Evolutionary conservation across 2,329 filamentous ascomycete species (phyloP).

Genomic region (Emericellopsis cladophorae): DNA sequence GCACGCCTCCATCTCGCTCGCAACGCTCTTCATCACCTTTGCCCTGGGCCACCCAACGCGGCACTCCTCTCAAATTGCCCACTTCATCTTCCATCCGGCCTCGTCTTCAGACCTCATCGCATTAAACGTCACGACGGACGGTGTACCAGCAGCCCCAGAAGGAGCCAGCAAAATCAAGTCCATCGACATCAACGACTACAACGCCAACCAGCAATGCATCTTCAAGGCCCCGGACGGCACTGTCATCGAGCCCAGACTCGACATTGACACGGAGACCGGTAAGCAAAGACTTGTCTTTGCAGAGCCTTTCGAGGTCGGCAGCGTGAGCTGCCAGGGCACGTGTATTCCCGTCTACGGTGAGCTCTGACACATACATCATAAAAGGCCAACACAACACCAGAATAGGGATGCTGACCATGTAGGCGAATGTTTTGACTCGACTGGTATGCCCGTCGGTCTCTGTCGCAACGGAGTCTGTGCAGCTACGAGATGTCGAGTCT

Average conservation of each 20-base stretch:
- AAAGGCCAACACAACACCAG: neutral
- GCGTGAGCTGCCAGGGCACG: constrained; percentile 26
- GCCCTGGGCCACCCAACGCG: too few relatives aligned
- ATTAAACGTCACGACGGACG: constrained; percentile 28
- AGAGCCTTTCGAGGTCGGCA: constrained; percentile 27
- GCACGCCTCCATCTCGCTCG: too few relatives aligned
- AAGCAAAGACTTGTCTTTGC: constrained; percentile 27
- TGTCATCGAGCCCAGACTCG: constrained; percentile 15
- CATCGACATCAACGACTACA: constrained; percentile 29
- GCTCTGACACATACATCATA: neutral
- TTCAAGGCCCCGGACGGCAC: constrained; percentile 20
- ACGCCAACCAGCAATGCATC: constrained; percentile 26
- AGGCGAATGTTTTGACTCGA: constrained; percentile 18
- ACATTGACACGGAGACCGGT: constrained; percentile 12
- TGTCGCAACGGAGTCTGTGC: constrained; percentile 32
- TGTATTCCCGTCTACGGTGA: constrained; percentile 27
- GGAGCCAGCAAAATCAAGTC: constrained; percentile 22
- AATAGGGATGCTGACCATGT: neutral
- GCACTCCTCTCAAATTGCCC: constrained; percentile 17
- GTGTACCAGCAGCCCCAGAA: constrained; percentile 17
- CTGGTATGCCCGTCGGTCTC: constrained; percentile 20
- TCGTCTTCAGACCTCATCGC: constrained; percentile 21
- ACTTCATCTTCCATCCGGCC: constrained; percentile 30
- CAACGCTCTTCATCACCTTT: too few relatives aligned
- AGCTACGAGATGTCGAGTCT: constrained; percentile 26